Evolutionary conservation across 164 flowering plant genomes (phyloP), one percentile per base, ranked within the genome.

Genomic region (Vitis cinerea): DNA sequence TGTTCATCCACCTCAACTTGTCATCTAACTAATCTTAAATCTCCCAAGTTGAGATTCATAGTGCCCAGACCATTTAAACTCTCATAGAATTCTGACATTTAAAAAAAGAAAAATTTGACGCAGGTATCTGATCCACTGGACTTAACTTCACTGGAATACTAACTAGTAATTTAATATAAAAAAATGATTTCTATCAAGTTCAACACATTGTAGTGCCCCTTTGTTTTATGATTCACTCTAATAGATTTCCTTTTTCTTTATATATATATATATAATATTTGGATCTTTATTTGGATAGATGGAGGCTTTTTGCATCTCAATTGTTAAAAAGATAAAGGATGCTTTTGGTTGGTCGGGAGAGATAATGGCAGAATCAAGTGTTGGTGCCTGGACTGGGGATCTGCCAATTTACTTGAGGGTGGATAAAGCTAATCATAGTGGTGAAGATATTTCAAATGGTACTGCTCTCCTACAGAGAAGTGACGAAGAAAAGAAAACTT

Each of bases 331-430:
- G 83, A 80, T 94, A 65, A 88, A 86, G 74, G 88, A 83, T 44
- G 75, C 83, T 55, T 83, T 78, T 74, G 86, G 83, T 68, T 90
- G 93, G 94, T 71, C 84, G 56, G 98, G 85, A 44, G 90, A 87
- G 14, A 76, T 85, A 70, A 60, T 12, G 19, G 66, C 56, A 23
- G 83, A 84, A 60, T 27, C 55, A n/a, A 69, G 80, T 76, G 13
- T 74, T 63, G 97, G 91, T 75, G 89, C 86, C 53, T 92, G 92
- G 91, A 82, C 73, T 72, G 98, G 97, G 44, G 85, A 87, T 62
- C 71, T 87, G 50, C 97, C 97, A 16, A 67, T 48, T 48, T 88
- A 79, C 80, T 74, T 92, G 86, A 84, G 64, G 61, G 14, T 59
- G 65, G 54, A 29, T 65, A 74, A 71, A 53, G 68, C 30, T 63